Evolutionary conservation across 1,139 yeast species (phyloP).

Genomic region (Candida sanyaensis): DNA sequence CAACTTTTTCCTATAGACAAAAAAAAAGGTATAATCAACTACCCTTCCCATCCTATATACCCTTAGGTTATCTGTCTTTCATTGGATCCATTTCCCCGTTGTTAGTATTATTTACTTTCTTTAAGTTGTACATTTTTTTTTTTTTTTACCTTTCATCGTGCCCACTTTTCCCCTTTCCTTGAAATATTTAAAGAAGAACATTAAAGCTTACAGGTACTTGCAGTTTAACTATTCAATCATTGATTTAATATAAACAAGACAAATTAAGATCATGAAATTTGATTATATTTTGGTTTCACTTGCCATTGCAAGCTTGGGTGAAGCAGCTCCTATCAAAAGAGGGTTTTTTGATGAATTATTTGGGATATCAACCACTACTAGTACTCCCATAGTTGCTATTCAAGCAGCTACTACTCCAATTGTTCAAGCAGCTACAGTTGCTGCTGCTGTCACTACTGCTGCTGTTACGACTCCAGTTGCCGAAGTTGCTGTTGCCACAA

Average conservation of each 20-base stretch:
- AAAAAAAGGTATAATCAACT: neutral
- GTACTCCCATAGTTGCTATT: constrained; percentile 14
- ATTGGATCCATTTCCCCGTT: neutral
- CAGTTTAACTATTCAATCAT: neutral
- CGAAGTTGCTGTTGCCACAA: constrained; percentile 3
- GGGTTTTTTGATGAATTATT: constrained; percentile 19
- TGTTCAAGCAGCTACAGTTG: constrained; percentile 1
- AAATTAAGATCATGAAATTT: constrained; percentile 8
- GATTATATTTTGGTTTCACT: constrained; percentile 11
- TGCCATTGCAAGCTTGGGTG: constrained; percentile 11
- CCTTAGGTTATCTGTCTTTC: neutral
- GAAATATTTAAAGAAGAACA: too few species aligned
- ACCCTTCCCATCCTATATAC: neutral
- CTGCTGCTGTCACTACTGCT: constrained; percentile 5
- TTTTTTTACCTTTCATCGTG: neutral
- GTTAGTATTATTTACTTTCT: neutral
- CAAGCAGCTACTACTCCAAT: constrained; percentile 12
- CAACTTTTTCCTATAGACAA: neutral
- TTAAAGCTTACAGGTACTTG: too few species aligned
- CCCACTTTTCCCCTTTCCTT: too few species aligned
- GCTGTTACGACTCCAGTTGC: constrained; percentile 15
- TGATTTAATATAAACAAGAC: neutral
- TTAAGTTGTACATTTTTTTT: neutral
- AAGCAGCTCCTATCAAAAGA: constrained; percentile 18
- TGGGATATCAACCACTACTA: constrained; percentile 10